Conservation (phyloP, 169 alveolate species). For the Plasmodium vivax region DNA sequence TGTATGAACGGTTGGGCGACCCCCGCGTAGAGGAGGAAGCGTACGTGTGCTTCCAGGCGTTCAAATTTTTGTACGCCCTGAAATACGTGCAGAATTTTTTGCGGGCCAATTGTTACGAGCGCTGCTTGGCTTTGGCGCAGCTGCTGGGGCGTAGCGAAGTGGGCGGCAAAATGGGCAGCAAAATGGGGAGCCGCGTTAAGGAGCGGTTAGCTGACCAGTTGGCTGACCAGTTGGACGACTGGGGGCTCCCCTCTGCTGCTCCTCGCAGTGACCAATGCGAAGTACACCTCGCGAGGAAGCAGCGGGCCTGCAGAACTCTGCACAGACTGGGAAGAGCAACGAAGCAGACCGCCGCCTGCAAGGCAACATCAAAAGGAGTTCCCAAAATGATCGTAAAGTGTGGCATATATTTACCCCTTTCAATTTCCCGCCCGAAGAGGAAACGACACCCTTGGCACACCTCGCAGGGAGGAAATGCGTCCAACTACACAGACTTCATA, state of each 20-base stretch:
- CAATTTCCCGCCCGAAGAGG: too few species aligned
- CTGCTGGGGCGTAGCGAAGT: neutral
- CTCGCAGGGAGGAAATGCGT: neutral
- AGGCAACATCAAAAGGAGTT: neutral
- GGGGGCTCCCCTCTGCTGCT: too few species aligned
- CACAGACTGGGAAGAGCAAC: neutral
- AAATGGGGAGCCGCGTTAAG: too few species aligned
- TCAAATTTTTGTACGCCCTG: neutral
- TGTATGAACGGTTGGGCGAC: neutral
- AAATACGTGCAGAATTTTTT: constrained; percentile 13
- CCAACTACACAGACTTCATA: neutral
- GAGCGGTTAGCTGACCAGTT: too few species aligned
- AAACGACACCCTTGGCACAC: too few species aligned
- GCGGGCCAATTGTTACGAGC: neutral
- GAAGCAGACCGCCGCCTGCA: neutral
- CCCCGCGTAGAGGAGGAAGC: neutral
- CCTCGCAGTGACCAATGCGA: too few species aligned
- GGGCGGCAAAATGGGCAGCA: too few species aligned
- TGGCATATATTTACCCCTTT: neutral
- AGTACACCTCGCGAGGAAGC: neutral
- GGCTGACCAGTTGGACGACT: too few species aligned
- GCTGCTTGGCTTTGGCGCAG: neutral
- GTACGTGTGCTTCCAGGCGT: neutral
- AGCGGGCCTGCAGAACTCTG: neutral
- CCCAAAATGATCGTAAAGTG: neutral